These are phyloP conservation scores for Neltuma alba DNA, from an alignment of 306 rosid species.

Conservation along the genomic window DNA sequence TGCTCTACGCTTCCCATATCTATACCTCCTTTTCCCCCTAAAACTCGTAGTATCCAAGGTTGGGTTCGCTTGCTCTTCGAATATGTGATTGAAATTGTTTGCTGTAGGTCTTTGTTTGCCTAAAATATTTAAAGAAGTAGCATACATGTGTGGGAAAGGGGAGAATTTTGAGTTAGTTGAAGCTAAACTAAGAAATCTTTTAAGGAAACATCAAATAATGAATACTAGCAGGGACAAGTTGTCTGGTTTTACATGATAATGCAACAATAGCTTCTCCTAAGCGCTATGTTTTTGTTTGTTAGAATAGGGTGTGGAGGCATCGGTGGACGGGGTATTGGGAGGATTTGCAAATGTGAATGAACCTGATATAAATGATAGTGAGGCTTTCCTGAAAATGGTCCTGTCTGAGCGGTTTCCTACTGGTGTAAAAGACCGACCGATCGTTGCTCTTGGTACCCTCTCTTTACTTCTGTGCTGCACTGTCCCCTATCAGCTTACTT, in stretches of 20 bases:
- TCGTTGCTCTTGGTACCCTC: slow-evolving; percentile 78
- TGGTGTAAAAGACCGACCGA: slow-evolving; percentile 51
- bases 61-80: background rate
- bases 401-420: slow-evolving; percentile 59
- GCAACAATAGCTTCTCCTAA: background rate
- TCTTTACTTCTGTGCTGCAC: background rate
- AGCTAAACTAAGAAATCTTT: background rate
- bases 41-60: background rate
- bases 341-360: slow-evolving; percentile 74
- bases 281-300: slow-evolving; percentile 28
- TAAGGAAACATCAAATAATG: background rate
- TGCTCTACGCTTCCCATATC: background rate
- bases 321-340: slow-evolving; percentile 87
- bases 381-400: slow-evolving; percentile 69
- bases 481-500: background rate
- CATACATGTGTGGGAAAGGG: background rate
- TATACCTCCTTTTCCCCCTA: background rate
- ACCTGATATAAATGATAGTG: slow-evolving; percentile 73
- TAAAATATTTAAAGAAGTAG: too few relatives aligned
- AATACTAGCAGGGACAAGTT: background rate
- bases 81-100: background rate
- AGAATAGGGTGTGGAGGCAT: slow-evolving; percentile 78
- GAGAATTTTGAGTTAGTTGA: background rate
- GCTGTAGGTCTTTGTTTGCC: background rate
- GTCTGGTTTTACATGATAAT: background rate